Percentiles rank a stretch among this genome's conserved stretches.
These are phyloP conservation scores for Pseudocercospora fijiensis DNA, from an alignment of 2,329 filamentous ascomycete genomes.

Conservation along the genomic window DNA sequence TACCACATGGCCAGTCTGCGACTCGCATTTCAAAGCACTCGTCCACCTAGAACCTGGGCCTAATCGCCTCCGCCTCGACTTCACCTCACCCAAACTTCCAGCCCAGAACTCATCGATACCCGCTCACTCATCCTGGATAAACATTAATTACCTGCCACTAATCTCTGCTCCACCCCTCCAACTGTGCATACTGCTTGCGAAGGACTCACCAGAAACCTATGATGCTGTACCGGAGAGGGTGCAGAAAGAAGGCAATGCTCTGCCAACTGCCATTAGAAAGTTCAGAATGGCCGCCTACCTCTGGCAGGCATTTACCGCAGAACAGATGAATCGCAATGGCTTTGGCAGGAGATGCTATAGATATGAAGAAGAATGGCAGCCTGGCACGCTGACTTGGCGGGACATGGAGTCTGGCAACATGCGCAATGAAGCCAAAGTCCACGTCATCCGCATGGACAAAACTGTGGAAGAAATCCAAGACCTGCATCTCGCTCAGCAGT, in stretches of 20 bases:
- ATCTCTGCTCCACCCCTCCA: constrained; percentile 79
- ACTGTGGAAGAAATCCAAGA: constrained; percentile 81
- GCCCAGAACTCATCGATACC: constrained; percentile 65
- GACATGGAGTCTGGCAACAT: constrained; percentile 70
- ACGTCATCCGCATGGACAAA: constrained; percentile 78
- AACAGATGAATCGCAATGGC: constrained; percentile 90
- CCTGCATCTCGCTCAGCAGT: constrained; percentile 75
- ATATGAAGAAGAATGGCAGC: constrained; percentile 93
- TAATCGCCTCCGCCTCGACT: constrained; percentile 86
- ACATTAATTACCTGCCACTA: constrained; percentile 81
- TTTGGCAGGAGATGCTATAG: constrained; percentile 83
- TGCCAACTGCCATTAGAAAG: constrained; percentile 80
- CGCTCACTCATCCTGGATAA: constrained; percentile 75
- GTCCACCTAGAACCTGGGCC: constrained; percentile 88
- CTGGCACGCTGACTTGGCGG: constrained; percentile 72
- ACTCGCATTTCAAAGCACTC: constrained; percentile 88
- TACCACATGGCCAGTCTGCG: constrained; percentile 80
- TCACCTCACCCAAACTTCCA: constrained; percentile 73
- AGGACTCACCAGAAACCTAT: constrained; percentile 82
- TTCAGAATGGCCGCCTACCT: constrained; percentile 94
- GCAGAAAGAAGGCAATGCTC: constrained; percentile 75
- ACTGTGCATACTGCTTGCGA: constrained; percentile 80
- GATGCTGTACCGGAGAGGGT: constrained; percentile 75
- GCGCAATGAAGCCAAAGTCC: constrained; percentile 87
- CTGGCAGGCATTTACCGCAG: constrained; percentile 95